Evolutionary conservation across 2,329 filamentous ascomycete species (phyloP).

Genomic region (Cladophialophora bantiana): DNA sequence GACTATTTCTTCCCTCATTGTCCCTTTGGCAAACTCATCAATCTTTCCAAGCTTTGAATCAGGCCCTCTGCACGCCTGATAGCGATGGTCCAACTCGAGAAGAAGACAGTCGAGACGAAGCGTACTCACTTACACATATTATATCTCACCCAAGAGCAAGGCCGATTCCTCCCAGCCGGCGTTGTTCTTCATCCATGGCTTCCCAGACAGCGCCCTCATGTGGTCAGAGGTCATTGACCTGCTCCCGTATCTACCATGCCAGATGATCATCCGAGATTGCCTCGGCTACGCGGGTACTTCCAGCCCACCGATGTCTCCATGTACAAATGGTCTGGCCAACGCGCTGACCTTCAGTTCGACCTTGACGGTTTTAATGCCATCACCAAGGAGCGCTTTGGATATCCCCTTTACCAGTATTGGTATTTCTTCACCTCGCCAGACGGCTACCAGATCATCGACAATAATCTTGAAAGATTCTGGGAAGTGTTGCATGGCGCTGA

Average conservation of each 20-base stretch:
- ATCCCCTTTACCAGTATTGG: conserved; percentile 54
- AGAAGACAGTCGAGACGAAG: conserved; percentile 28
- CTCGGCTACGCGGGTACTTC: conserved; percentile 52
- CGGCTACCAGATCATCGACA: conserved; percentile 48
- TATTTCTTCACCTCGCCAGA: conserved; percentile 54
- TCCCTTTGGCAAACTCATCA: neutral
- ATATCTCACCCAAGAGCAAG: conserved; percentile 42
- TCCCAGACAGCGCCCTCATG: conserved; percentile 55
- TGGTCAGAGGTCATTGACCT: conserved; percentile 54
- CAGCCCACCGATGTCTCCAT: conserved; percentile 48
- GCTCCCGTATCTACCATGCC: conserved; percentile 51
- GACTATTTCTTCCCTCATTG: neutral
- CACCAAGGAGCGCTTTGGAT: conserved; percentile 48
- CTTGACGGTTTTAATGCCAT: conserved; percentile 47
- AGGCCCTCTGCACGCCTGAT: neutral
- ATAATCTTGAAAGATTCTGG: conserved; percentile 51
- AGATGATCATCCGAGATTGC: conserved; percentile 50
- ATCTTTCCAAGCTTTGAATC: neutral
- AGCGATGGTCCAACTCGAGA: conserved; percentile 24
- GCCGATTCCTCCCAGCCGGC: conserved; percentile 42
- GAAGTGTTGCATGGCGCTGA: conserved; percentile 46
- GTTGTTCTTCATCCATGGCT: conserved; percentile 58
- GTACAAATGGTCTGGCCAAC: conserved; percentile 50
- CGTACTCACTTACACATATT: conserved; percentile 51
- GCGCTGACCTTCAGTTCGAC: conserved; percentile 51